phyloP scores from a whole-genome alignment of 83 land plant genomes.

The Thuja plicata region DNA sequence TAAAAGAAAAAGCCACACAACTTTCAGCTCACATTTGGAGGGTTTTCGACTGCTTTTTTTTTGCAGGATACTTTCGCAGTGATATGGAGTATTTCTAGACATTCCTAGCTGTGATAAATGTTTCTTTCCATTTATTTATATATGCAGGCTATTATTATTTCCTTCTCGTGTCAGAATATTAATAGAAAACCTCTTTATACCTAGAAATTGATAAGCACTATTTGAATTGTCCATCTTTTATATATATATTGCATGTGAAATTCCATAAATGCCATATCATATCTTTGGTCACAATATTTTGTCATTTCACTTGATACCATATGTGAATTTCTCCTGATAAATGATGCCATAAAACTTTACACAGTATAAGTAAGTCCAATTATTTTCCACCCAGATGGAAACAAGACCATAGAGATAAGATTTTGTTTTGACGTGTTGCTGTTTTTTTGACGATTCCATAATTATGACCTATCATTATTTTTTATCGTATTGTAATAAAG shows the following conservation, averaged over 20 bases:
- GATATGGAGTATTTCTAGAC: not conserved
- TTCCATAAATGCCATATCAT: not conserved
- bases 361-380: too few relatives aligned
- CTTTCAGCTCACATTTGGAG: not conserved
- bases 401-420: not conserved
- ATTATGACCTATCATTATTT: not conserved
- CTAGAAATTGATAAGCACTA: not conserved
- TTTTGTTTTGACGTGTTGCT: not conserved
- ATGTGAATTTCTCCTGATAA: not conserved
- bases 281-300: not conserved
- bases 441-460: not conserved
- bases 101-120: not conserved
- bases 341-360: not conserved
- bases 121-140: not conserved
- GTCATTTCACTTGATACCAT: not conserved
- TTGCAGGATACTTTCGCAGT: not conserved
- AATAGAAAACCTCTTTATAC: too few relatives aligned
- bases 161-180: not conserved
- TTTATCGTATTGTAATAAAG: not conserved
- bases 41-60: not conserved
- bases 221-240: too few relatives aligned
- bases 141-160: not conserved
- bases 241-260: not conserved
- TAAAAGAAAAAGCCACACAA: not conserved
- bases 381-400: not conserved